Evolutionary conservation across 371 early-diverging fungal genomes (phyloP).

Genomic region (Blakeslea trispora): DNA sequence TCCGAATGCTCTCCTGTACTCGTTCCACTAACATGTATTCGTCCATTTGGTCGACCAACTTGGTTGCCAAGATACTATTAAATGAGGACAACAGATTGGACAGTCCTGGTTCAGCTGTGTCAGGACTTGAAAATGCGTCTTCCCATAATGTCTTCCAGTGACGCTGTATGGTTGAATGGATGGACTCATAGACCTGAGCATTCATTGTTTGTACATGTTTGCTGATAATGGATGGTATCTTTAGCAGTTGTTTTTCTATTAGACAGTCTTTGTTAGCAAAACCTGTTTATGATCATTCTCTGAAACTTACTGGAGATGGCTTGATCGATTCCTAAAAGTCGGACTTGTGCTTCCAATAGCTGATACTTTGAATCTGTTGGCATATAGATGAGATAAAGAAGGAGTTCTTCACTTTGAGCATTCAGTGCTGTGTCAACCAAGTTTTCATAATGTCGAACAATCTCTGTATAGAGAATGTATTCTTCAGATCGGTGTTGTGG

Average conservation of each 20-base stretch:
- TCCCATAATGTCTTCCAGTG: constrained; percentile 20
- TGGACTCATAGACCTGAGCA: constrained; percentile 8
- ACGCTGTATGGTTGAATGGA: constrained; percentile 12
- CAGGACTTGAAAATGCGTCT: neutral
- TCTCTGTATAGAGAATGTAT: constrained; percentile 4
- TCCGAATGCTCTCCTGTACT: constrained; percentile 12
- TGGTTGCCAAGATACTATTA: constrained; percentile 19
- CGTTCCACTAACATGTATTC: constrained; percentile 11
- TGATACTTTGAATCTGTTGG: constrained; percentile 7
- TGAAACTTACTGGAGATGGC: constrained; percentile 25
- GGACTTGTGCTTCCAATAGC: constrained; percentile 13
- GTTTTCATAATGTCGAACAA: constrained; percentile 30
- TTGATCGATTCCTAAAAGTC: constrained; percentile 12
- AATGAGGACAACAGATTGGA: constrained; percentile 18
- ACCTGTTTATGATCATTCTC: too few relatives aligned
- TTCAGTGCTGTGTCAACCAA: constrained; percentile 35
- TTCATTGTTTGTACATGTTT: constrained; percentile 28
- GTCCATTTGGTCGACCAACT: constrained; percentile 16
- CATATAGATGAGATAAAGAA: constrained; percentile 32
- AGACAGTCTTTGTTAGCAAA: neutral
- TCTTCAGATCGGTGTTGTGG: constrained; percentile 6
- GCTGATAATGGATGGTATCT: constrained; percentile 22
- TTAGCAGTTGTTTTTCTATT: constrained; percentile 16
- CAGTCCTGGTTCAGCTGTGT: neutral
- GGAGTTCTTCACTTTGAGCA: constrained; percentile 34